These are phyloP conservation scores for Serendipita sp. DNA, from an alignment of 768 basidiomycete species.

Conservation along the genomic window DNA sequence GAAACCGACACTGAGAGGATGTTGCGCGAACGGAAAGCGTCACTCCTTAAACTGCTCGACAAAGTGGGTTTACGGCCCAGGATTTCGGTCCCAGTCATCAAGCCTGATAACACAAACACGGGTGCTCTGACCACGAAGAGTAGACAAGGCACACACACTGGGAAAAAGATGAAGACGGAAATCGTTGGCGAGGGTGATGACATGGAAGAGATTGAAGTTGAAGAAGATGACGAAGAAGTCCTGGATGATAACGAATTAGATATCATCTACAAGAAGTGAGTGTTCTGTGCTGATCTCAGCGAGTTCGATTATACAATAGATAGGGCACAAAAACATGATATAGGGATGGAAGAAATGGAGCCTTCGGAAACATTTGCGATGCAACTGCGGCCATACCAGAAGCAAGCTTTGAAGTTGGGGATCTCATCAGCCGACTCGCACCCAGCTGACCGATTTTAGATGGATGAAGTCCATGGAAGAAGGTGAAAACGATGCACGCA, in stretches of 20 bases:
- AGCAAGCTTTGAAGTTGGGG: constrained; percentile 68
- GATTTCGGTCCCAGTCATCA: constrained; percentile 14
- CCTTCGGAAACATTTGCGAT: constrained; percentile 63
- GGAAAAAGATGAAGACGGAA: constrained; percentile 32
- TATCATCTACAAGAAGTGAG: constrained; percentile 69
- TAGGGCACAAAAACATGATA: constrained; percentile 77
- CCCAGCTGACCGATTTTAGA: constrained; percentile 22
- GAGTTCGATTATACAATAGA: background rate
- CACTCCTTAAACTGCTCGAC: constrained; percentile 60
- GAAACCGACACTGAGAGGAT: constrained; percentile 66
- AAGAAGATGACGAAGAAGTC: constrained; percentile 57
- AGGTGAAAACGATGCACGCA: constrained; percentile 51
- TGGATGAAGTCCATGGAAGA: constrained; percentile 89
- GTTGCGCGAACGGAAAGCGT: constrained; percentile 66
- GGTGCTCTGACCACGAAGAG: constrained; percentile 27
- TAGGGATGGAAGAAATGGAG: constrained; percentile 61
- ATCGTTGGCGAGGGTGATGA: constrained; percentile 71
- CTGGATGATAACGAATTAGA: constrained; percentile 67
- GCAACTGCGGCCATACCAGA: constrained; percentile 74
- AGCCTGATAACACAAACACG: constrained; percentile 19
- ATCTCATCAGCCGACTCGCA: background rate
- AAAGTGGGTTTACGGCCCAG: constrained; percentile 52
- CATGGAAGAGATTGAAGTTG: constrained; percentile 41
- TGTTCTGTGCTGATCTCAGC: background rate
- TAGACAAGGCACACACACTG: constrained; percentile 20